Conservation (phyloP, 768 basidiomycete species). For the Auricularia cornea region DNA sequence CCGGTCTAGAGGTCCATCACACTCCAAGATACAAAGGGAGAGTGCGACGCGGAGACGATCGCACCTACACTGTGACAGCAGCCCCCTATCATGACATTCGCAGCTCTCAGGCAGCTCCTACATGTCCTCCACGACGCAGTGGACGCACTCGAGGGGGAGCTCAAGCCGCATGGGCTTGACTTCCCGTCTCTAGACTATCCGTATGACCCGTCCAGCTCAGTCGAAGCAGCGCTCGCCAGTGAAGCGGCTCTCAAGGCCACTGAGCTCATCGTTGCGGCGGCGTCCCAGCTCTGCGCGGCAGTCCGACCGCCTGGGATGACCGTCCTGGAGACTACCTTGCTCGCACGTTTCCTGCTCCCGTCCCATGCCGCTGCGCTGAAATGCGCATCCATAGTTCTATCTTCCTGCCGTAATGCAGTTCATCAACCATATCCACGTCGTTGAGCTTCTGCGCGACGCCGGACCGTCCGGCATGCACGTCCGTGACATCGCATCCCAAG, state of each 20-base stretch:
- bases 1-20: no score
- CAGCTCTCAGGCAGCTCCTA: slow-evolving; percentile 54
- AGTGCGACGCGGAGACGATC: no score
- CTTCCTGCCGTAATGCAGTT: slow-evolving; percentile 67
- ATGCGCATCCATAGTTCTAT: no score
- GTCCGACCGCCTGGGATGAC: no score
- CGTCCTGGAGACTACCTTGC: slow-evolving; percentile 59
- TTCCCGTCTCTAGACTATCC: slow-evolving; percentile 51
- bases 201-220: slow-evolving; percentile 34
- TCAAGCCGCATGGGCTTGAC: slow-evolving; percentile 33
- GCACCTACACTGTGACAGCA: no score
- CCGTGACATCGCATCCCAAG: slow-evolving; percentile 27
- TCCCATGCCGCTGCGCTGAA: no score
- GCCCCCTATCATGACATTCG: slow-evolving; percentile 50
- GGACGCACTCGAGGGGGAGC: slow-evolving; percentile 49
- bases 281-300: slow-evolving; percentile 58
- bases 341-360: no score
- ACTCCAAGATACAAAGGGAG: no score
- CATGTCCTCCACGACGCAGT: slow-evolving; percentile 60
- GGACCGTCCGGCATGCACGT: slow-evolving; percentile 48
- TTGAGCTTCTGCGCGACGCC: slow-evolving; percentile 61
- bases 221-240: slow-evolving; percentile 40
- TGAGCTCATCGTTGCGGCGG: slow-evolving; percentile 50
- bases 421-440: slow-evolving; percentile 60
- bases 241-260: slow-evolving; percentile 18